Conservation (phyloP, 2,329 filamentous ascomycete species). For the Monilinia polystroma region DNA sequence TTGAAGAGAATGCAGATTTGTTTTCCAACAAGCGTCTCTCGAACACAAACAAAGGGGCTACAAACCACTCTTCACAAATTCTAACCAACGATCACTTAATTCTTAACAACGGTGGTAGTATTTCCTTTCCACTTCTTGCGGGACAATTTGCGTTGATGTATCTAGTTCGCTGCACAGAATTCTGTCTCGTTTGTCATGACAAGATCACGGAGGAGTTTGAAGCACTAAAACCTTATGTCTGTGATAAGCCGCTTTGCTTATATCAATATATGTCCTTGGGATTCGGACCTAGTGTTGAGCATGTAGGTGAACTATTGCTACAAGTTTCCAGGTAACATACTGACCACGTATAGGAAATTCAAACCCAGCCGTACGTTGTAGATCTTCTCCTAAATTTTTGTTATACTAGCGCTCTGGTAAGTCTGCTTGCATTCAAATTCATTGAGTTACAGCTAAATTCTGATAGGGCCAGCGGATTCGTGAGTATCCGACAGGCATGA, state of each 20-base stretch:
- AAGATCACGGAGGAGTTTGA: conserved; percentile 64
- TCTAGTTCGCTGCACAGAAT: conserved; percentile 77
- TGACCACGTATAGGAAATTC: conserved; percentile 56
- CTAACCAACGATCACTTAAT: conserved; percentile 39
- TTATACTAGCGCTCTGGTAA: conserved; percentile 50
- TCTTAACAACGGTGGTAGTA: conserved; percentile 35
- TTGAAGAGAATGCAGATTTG: conserved; percentile 24
- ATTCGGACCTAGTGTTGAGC: conserved; percentile 80
- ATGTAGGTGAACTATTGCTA: conserved; percentile 41
- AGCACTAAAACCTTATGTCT: conserved; percentile 77
- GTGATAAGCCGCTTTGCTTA: conserved; percentile 70
- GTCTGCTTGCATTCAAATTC: conserved; percentile 13
- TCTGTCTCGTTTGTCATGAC: conserved; percentile 81
- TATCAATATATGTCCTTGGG: conserved; percentile 88
- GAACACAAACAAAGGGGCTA: conserved; percentile 6
- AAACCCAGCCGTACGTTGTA: conserved; percentile 75
- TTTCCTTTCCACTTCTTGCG: conserved; percentile 55
- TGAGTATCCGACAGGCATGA: conserved; percentile 41
- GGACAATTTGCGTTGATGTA: conserved; percentile 79
- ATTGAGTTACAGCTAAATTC: conserved; percentile 11
- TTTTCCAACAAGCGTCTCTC: conserved; percentile 24
- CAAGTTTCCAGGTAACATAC: background rate
- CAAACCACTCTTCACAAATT: conserved; percentile 30
- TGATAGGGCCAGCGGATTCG: conserved; percentile 30
- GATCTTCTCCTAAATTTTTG: conserved; percentile 84